Percentiles rank a stretch among this genome's conserved stretches.
phyloP scores from a whole-genome alignment of 1,284 basidiomycete species.

The Melampsora americana region DNA sequence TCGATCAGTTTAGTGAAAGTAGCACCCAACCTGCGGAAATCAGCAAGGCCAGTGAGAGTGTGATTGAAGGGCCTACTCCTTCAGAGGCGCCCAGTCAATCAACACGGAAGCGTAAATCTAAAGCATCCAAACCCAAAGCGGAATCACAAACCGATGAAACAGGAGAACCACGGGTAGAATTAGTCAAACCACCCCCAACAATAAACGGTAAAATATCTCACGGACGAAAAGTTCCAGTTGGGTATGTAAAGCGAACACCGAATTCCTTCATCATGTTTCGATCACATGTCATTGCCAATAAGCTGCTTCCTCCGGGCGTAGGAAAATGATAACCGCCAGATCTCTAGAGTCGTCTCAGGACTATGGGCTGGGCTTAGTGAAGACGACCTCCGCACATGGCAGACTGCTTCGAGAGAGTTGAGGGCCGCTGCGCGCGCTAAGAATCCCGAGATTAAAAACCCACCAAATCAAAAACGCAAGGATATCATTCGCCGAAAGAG shows the following conservation, averaged over 20 bases:
- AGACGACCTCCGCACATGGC: slow-evolving; percentile 30
- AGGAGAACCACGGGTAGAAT: slow-evolving; percentile 17
- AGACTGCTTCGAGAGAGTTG: slow-evolving; percentile 35
- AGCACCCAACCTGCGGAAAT: background rate
- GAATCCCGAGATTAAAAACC: slow-evolving; percentile 33
- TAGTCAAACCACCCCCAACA: slow-evolving; percentile 43
- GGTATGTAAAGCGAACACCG: slow-evolving; percentile 81
- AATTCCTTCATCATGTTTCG: slow-evolving; percentile 95
- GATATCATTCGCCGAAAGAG: slow-evolving; percentile 22
- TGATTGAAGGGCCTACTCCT: background rate
- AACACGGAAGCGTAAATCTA: slow-evolving; percentile 5
- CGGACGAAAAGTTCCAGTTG: slow-evolving; percentile 56
- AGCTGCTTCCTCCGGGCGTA: slow-evolving; percentile 72
- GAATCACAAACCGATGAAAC: background rate
- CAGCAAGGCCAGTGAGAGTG: background rate
- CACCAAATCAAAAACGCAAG: slow-evolving; percentile 40
- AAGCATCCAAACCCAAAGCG: slow-evolving; percentile 7
- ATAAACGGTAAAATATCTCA: slow-evolving; percentile 44
- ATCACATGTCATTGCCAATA: slow-evolving; percentile 75
- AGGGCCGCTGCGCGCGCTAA: slow-evolving; percentile 29
- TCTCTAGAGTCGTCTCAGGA: slow-evolving; percentile 39
- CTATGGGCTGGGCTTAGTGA: slow-evolving; percentile 42
- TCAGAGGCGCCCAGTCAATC: slow-evolving; percentile 4
- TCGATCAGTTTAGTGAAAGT: background rate
- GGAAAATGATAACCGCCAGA: slow-evolving; percentile 75